phyloP scores from a whole-genome alignment of 1,139 yeast genomes.

The Pichia sp. region DNA sequence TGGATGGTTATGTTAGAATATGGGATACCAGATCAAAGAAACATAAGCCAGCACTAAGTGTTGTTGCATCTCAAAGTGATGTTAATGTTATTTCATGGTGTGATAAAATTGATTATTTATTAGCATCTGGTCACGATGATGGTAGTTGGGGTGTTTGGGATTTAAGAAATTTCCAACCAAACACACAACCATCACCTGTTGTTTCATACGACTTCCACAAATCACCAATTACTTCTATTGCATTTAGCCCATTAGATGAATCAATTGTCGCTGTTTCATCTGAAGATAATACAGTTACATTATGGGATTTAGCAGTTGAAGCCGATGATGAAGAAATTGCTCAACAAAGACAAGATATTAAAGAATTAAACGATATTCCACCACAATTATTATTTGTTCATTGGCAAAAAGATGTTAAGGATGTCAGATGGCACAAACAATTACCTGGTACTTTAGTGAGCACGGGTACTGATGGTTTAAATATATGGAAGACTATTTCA shows the following conservation, averaged over 20 bases:
- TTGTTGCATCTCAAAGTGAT: slow-evolving; percentile 76
- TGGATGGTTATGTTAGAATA: slow-evolving; percentile 85
- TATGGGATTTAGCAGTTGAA: slow-evolving; percentile 96
- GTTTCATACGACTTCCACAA: slow-evolving; percentile 95
- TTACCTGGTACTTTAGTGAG: slow-evolving; percentile 93
- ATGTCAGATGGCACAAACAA: slow-evolving; percentile 96
- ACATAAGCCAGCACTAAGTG: slow-evolving; percentile 84
- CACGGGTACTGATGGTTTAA: slow-evolving; percentile 93
- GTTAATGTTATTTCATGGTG: slow-evolving; percentile 97
- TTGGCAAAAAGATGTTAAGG: slow-evolving; percentile 97
- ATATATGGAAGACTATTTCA: slow-evolving; percentile 94
- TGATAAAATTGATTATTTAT: slow-evolving; percentile 71
- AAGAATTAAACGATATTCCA: slow-evolving; percentile 85
- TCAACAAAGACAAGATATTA: slow-evolving; percentile 64
- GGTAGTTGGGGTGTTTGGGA: slow-evolving; percentile 99
- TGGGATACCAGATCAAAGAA: slow-evolving; percentile 97
- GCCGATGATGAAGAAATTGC: slow-evolving; percentile 93
- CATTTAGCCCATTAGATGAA: slow-evolving; percentile 93
- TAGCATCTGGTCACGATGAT: slow-evolving; percentile 96
- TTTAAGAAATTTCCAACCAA: slow-evolving; percentile 71
- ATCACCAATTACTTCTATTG: slow-evolving; percentile 85
- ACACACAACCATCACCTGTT: slow-evolving; percentile 51
- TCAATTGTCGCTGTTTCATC: slow-evolving; percentile 92
- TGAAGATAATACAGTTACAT: slow-evolving; percentile 92
- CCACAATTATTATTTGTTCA: slow-evolving; percentile 94